Evolutionary conservation across 1,139 yeast species (phyloP), one percentile per base, ranked within the genome.

Genomic region (Candida tropicalis): DNA sequence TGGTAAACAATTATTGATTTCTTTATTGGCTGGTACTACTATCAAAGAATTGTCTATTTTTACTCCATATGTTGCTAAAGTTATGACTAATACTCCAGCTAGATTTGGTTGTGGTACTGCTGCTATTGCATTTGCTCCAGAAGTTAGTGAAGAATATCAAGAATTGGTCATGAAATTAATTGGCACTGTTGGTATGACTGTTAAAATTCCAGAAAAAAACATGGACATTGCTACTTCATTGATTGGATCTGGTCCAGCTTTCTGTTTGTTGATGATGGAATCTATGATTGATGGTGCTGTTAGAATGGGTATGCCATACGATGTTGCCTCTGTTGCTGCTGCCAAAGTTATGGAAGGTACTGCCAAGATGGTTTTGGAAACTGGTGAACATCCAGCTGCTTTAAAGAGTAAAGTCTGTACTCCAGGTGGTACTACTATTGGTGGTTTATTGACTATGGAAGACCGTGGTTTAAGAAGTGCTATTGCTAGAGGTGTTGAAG

Each of bases 71-170:
- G 82, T 91, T 38, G 89, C 95, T 39, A 81, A 96, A 53, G 96
- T 95, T n/a, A 91, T 95, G 96, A 93, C 99, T 46, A 93, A 93
- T 66, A 93, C 99, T 0, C 98, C 99, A 4, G 95, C 97, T 34
- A 87, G 84, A 63, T 84, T 73, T 63, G 97, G 97, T 6, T 81
- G 84, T 57, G 99, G 98, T 41, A 89, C 95, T 77, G 97, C 98
- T 7, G 91, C 89, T 18, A 82, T 93, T 18, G 79, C 93, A 3
- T 82, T 84, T 53, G 73, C 87, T n/a, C 55, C 67, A 12, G 69
- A 66, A 23, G 79, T 81, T 10, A 69, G 75, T 42, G 59, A 54
- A 6, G 64, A 75, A 42, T 79, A 81, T 55, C 73, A 72, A 47
- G 70, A 73, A 7, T 62, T 81, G 48, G 86, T 84, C 25, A 66